These are phyloP conservation scores for Sclerotinia nivalis DNA, from an alignment of 2,329 filamentous ascomycete genomes.

Conservation along the genomic window DNA sequence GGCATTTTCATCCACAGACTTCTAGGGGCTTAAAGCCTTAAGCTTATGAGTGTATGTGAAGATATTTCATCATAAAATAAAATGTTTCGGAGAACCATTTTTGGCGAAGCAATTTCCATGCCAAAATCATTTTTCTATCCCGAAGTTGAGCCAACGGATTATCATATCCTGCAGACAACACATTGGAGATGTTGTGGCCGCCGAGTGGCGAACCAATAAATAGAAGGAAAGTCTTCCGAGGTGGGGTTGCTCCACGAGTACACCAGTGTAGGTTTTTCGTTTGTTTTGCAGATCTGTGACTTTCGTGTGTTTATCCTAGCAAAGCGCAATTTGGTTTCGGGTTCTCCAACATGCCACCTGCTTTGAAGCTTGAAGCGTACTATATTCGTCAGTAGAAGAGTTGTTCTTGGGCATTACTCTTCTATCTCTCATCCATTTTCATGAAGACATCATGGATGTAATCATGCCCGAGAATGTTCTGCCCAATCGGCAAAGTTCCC, in stretches of 20 bases:
- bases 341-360: not conserved
- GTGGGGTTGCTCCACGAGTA: not conserved
- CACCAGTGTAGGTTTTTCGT: no score
- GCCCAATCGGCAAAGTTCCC: conserved; percentile 18
- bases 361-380: not conserved
- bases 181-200: not conserved
- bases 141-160: not conserved
- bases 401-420: not conserved
- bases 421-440: not conserved
- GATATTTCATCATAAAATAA: no score
- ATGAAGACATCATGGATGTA: not conserved
- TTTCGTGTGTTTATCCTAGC: not conserved
- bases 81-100: not conserved
- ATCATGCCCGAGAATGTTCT: not conserved
- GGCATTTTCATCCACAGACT: not conserved
- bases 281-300: not conserved
- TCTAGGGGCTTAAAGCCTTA: not conserved
- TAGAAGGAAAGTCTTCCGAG: conserved; percentile 7
- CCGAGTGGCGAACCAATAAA: not conserved
- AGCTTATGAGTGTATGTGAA: not conserved
- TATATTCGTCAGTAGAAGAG: not conserved
- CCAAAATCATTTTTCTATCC: not conserved
- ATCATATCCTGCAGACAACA: not conserved
- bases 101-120: not conserved
- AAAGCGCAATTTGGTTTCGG: not conserved